Base-by-base conservation (phyloP, 2,329 filamentous ascomycete species). In the Claviceps pusilla region DNA sequence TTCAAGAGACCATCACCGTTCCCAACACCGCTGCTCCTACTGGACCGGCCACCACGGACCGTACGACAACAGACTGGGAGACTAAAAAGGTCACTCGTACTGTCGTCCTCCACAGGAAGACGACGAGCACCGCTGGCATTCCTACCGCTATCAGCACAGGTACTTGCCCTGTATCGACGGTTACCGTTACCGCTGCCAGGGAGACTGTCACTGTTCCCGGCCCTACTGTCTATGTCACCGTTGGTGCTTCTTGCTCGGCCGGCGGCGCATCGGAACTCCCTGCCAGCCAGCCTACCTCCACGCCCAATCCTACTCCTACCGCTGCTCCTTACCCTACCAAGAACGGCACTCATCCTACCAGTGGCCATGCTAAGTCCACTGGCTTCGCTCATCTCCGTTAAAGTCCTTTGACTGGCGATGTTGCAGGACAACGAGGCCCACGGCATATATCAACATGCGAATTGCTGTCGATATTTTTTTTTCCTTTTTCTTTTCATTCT, bases 271-370 rank as follows among this genome's bases (percentile, higher is more conserved):
- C 24, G 24, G 24, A 33, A 16, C 45, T 12, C 43, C 5, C 2
- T 31, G 28, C 28, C 28, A 29, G 7, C 28, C 45, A 47, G 45
- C 1, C 28, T 47, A 29, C 45, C 28, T 31, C 55, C 59, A 61
- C 55, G 14, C 45, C 61, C 42, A 59, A 64, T 59, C 59, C 62
- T 42, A 66, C 65, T 41, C 65, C 68, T 56, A 69, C 68, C 53
- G 66, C 69, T 56, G 62, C 71, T 56, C 73, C 73, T 59, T 73
- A 67, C 67, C 73, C 73, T 51, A 65, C 62, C 52, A 63, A 64
- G 58, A 70, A 71, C 66, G 65, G 65, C 56, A 69, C 70, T 51
- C 57, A 57, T 55, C 58, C 50, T 16, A 52, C 67, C 49, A 57
- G 62, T 57, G 67, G 67, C 51, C 63, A 59, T 41, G 63, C 67